Base-by-base conservation (phyloP, 2,329 filamentous ascomycete genomes). In the Colletotrichum truncatum region DNA sequence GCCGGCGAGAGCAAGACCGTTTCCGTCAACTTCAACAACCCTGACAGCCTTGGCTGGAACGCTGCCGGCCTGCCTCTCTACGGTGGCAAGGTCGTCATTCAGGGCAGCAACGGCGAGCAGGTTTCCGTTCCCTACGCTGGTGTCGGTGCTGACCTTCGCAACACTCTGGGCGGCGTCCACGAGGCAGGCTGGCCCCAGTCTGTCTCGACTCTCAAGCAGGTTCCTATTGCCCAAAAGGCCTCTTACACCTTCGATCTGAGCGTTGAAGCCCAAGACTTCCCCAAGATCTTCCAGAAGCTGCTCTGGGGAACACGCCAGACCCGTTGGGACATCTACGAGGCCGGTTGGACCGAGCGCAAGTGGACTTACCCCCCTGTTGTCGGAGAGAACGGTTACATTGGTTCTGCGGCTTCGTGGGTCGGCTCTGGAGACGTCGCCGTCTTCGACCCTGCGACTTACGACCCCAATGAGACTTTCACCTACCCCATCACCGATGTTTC, bases 61-160 rank as follows among this genome's bases (percentile, higher is more conserved):
- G 25, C 65, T 23, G 45, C 67, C n/a, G 60, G 60, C 28, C 61
- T 79, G 51, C 76, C 76, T 4, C 68, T 77, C 25, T 78, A 78
- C 56, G 74, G 75, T 39, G 77, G 77, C 30, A 77, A 76, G 64
- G 70, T 78, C 39, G 62, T 75, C 14, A 67, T 78, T 36, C 73
- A 73, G 9, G 78, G 77, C 25, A 73, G 74, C 55, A 78, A 80
- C 45, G 78, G 76, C 14, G 82, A 83, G 64, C 69, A 73, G 12
- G 71, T 83, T 6, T 77, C 76, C 14, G 76, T 84, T 30, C 80
- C 80, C 4, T 83, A 84, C 49, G 64, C 70, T 28, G 75, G 71
- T 25, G 62, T 67, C 11, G 66, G 62, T 23, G 66, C 62, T n/a
- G 56, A 66, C 21, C 66, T 67, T 32, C 63, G 62, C 23, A 56